A percentile compares a stretch with the other conserved stretches of the same genome.
phyloP scores from a whole-genome alignment of 805 yeast species.

The Yarrowia sp. region DNA sequence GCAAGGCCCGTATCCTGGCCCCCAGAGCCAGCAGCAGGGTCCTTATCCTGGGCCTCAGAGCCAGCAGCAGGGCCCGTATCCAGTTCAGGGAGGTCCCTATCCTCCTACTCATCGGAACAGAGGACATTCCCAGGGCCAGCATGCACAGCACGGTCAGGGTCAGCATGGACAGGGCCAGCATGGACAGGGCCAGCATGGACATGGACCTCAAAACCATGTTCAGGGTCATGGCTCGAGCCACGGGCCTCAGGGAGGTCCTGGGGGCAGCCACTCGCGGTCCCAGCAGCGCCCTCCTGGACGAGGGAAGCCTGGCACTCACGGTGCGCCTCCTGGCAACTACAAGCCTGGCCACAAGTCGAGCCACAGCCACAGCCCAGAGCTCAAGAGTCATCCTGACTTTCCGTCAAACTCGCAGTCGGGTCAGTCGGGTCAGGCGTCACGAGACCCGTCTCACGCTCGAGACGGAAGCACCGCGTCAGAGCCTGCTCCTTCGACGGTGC shows the following conservation, averaged over 20 bases:
- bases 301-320: not conserved
- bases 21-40: slow-evolving; percentile 1
- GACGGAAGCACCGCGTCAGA: not conserved
- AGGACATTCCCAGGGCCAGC: not conserved
- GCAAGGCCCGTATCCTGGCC: slow-evolving; percentile 1
- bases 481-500: not conserved
- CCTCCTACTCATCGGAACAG: not conserved
- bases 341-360: slow-evolving; percentile 14
- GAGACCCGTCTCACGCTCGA: not conserved
- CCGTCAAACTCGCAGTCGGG: not conserved
- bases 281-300: not conserved
- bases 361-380: slow-evolving; percentile 22
- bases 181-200: not conserved
- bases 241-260: not conserved
- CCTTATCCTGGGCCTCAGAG: not conserved
- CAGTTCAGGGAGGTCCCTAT: not conserved
- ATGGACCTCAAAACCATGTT: not conserved
- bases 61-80: not conserved
- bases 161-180: not conserved
- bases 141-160: not conserved
- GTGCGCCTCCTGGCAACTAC: not conserved
- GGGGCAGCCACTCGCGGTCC: not conserved
- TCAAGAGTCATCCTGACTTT: slow-evolving; percentile 6
- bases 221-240: not conserved
- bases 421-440: not conserved